Percentiles rank a stretch among this genome's conserved stretches.
Conservation (phyloP, 768 basidiomycete species). For the Boletellus emodensis region DNA sequence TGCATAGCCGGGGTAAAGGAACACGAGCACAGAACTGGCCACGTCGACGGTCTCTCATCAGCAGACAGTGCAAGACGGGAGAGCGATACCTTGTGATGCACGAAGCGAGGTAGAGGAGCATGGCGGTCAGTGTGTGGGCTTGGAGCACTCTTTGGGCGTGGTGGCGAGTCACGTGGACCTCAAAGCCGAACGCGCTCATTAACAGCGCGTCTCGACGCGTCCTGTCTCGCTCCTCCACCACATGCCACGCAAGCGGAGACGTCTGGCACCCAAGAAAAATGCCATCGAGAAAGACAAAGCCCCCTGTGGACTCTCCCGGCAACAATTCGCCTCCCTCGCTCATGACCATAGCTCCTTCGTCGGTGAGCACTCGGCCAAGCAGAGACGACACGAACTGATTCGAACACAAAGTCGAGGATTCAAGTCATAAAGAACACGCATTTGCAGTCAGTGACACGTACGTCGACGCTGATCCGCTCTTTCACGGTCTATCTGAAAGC, state of each 20-base stretch:
- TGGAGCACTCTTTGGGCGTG: too few species aligned
- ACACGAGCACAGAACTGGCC: slow-evolving; percentile 64
- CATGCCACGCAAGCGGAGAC: slow-evolving; percentile 27
- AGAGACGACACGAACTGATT: neutral
- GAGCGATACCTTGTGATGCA: slow-evolving; percentile 37
- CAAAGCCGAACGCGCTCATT: slow-evolving; percentile 25
- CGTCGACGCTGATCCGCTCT: slow-evolving; percentile 3
- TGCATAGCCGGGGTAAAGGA: slow-evolving; percentile 91
- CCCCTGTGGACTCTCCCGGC: slow-evolving; percentile 4
- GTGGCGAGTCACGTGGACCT: too few species aligned
- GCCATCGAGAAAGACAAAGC: neutral
- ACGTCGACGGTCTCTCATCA: too few species aligned
- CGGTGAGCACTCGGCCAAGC: slow-evolving; percentile 10
- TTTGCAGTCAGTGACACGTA: slow-evolving; percentile 38
- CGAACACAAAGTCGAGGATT: slow-evolving; percentile 12
- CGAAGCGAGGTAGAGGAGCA: slow-evolving; percentile 43
- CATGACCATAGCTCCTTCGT: slow-evolving; percentile 10
- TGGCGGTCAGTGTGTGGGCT: slow-evolving; percentile 14
- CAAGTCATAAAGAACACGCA: slow-evolving; percentile 6
- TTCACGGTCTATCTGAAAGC: neutral
- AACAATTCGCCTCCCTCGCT: slow-evolving; percentile 12
- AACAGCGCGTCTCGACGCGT: slow-evolving; percentile 26
- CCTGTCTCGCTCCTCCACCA: slow-evolving; percentile 3
- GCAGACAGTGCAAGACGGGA: slow-evolving; percentile 26
- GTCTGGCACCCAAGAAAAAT: slow-evolving; percentile 17